Base-by-base conservation (phyloP, 495 filamentous ascomycete genomes). In the Penicillium taxi region DNA sequence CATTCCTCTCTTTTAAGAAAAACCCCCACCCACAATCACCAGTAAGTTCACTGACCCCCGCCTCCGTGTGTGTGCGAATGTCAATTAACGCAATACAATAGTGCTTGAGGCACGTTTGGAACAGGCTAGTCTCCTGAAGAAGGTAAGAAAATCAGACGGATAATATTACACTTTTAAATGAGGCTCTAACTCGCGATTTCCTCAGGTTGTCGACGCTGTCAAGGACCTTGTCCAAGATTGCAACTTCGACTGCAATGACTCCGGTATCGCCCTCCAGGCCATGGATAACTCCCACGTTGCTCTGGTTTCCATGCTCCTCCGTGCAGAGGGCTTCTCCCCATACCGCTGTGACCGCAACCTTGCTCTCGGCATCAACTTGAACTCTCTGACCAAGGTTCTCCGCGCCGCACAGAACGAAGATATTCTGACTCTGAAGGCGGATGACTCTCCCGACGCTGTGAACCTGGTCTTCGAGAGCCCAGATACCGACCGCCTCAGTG, bases 171-270 rank as follows among this genome's bases (percentile, higher is more conserved):
- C 31, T 14, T 9, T 21, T 16, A 27, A 18, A 22, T 11, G 9
- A 26, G 16, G 4, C 39, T 25, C 42, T 47, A 15, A 46, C 29
- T 25, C 13, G 3, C 26, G 32, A 24, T 44, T 22, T 35, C 40
- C 6, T n/a, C 16, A 95, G 90, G 86, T 95, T 46, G 89, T 96
- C 63, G 93, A 96, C 63, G 86, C 91, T 42, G 94, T 99, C 79
- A 96, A 95, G 67, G 93, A 99, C 53, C 80, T 99, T 18, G 91
- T 99, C 33, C 91, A 96, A 67, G 90, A 96, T 69, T 96, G 93
- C 78, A 99, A 99, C 69, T 99, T 99, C 69, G 91, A 99, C 71
- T 99, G 93, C 82, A 99, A 96, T 82, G 91, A 99, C 75, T 86
- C 85, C 45, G 91, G 91, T 34, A 90, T 99, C 61, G 88, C 88